phyloP scores from a whole-genome alignment of 2,329 filamentous ascomycete genomes.

The Colletotrichum sojae region DNA sequence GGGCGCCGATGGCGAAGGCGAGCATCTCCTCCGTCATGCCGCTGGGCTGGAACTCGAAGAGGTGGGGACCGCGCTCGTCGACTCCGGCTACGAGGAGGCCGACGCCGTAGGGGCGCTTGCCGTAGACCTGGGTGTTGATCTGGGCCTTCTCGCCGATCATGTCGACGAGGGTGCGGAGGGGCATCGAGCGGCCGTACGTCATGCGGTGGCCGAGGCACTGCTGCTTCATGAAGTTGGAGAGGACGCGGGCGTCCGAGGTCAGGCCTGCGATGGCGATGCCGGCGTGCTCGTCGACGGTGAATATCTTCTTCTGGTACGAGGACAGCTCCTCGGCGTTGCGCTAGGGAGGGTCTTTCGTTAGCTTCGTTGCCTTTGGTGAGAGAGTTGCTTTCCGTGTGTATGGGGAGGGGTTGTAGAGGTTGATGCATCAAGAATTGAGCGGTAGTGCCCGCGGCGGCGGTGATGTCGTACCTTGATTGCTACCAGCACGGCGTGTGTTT shows the following conservation, averaged over 20 bases:
- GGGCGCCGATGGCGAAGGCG: slow-evolving; percentile 94
- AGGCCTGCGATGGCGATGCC: slow-evolving; percentile 97
- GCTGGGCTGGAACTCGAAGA: slow-evolving; percentile 98
- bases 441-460: slow-evolving; percentile 8
- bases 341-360: slow-evolving; percentile 60
- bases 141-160: slow-evolving; percentile 97
- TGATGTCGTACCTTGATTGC: slow-evolving; percentile 85
- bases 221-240: slow-evolving; percentile 99
- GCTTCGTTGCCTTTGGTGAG: not conserved
- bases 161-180: slow-evolving; percentile 87
- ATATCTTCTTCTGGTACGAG: slow-evolving; percentile 99
- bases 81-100: slow-evolving; percentile 93
- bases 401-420: not conserved
- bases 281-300: slow-evolving; percentile 94
- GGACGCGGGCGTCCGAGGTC: slow-evolving; percentile 96
- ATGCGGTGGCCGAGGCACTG: slow-evolving; percentile 96
- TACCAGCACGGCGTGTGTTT: slow-evolving; percentile 96
- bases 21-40: slow-evolving; percentile 98
- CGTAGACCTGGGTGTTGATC: slow-evolving; percentile 97
- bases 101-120: slow-evolving; percentile 95
- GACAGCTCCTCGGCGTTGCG: slow-evolving; percentile 99
- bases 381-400: no score
- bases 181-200: slow-evolving; percentile 94
- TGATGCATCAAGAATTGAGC: not conserved
- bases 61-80: slow-evolving; percentile 92